phyloP scores from a whole-genome alignment of 108 stramenopile species.

The Nannochloropsis granulata region DNA sequence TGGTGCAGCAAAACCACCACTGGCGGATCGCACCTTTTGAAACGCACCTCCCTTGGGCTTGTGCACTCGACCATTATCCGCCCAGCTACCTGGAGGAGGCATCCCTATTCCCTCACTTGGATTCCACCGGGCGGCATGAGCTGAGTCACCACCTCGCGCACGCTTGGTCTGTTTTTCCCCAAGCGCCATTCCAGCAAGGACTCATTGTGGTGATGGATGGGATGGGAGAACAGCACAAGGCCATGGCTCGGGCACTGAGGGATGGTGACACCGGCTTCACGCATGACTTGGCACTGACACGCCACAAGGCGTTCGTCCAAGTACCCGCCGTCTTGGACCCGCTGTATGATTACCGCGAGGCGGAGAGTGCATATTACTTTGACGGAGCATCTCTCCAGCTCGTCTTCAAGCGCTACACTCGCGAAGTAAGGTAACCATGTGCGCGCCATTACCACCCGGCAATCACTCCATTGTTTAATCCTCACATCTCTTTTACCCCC shows the following conservation, averaged over 20 bases:
- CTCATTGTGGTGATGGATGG: slow-evolving; percentile 81
- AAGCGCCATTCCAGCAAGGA: slow-evolving; percentile 5
- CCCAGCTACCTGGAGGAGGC: not conserved
- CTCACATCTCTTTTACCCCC: not conserved
- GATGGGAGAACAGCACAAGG: slow-evolving; percentile 75
- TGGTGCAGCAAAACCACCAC: slow-evolving; percentile 80
- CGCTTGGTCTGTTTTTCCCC: slow-evolving; percentile 44
- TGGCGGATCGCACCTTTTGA: slow-evolving; percentile 56
- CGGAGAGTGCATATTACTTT: slow-evolving; percentile 56
- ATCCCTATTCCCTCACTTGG: not conserved
- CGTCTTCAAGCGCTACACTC: slow-evolving; percentile 71
- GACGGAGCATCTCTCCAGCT: not conserved
- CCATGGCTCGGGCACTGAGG: slow-evolving; percentile 41
- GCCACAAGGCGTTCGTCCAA: slow-evolving; percentile 38
- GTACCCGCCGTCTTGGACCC: slow-evolving; percentile 53
- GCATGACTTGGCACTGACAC: slow-evolving; percentile 53
- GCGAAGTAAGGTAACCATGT: slow-evolving; percentile 40
- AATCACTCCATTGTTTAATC: not conserved
- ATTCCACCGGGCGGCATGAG: slow-evolving; percentile 26
- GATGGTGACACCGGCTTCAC: slow-evolving; percentile 32
- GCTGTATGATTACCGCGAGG: slow-evolving; percentile 65
- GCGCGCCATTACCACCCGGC: not conserved
- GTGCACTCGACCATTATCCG: not conserved
- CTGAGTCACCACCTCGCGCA: slow-evolving; percentile 80
- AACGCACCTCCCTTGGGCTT: slow-evolving; percentile 21